These are phyloP conservation scores for Leptographium procerum DNA, from an alignment of 2,329 filamentous ascomycete genomes.

Conservation along the genomic window DNA sequence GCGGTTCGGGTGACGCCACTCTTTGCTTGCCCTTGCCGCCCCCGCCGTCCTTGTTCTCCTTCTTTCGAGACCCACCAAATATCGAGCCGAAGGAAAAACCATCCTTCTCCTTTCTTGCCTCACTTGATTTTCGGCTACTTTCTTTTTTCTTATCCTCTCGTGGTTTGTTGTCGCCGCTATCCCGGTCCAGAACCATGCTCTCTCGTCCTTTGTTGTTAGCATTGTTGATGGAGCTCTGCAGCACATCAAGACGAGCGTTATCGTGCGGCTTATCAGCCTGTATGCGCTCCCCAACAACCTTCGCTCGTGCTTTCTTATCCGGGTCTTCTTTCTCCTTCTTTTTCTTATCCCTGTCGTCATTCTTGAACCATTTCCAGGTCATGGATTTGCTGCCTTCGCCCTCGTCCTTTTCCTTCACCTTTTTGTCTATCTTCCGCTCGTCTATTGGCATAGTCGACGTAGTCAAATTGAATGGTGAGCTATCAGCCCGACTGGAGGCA, in stretches of 20 bases:
- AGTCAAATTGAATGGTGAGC: conserved; percentile 69
- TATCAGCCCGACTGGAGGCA: conserved; percentile 58
- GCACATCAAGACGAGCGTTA: conserved; percentile 70
- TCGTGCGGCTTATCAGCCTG: conserved; percentile 52
- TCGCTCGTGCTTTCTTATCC: conserved; percentile 47
- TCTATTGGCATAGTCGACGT: conserved; percentile 58
- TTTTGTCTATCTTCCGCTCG: conserved; percentile 65
- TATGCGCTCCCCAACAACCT: conserved; percentile 29
- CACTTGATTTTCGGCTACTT: conserved; percentile 58
- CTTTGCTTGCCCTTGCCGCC: conserved; percentile 66
- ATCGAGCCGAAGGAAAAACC: conserved; percentile 78
- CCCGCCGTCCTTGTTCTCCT: conserved; percentile 60
- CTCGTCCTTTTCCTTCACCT: conserved; percentile 58
- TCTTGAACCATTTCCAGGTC: conserved; percentile 72
- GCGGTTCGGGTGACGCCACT: conserved; percentile 68
- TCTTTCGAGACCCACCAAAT: conserved; percentile 85
- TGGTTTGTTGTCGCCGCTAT: conserved; percentile 55
- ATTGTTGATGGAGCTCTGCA: conserved; percentile 78
- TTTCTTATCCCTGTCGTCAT: conserved; percentile 66
- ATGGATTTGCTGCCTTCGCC: conserved; percentile 60
- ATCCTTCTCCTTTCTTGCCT: conserved; percentile 83
- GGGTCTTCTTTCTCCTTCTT: conserved; percentile 50
- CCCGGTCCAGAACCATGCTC: conserved; percentile 72
- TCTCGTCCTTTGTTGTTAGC: conserved; percentile 58
- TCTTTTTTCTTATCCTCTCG: conserved; percentile 78